Evolutionary conservation across 2,329 filamentous ascomycete species (phyloP).

Genomic region (Neopestalotiopsis sp.): DNA sequence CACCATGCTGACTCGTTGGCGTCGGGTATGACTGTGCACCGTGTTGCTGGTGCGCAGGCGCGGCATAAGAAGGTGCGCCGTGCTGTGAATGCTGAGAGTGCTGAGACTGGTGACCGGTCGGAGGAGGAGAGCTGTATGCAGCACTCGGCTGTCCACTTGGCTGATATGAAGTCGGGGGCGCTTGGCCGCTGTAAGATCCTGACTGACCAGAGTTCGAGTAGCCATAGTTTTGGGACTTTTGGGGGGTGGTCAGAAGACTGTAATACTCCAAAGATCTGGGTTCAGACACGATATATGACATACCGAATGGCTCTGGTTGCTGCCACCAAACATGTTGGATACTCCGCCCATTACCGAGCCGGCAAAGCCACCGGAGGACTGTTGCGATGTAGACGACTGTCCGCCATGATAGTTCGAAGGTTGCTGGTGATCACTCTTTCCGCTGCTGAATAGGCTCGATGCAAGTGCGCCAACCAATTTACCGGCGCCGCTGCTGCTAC

Average conservation of each 20-base stretch:
- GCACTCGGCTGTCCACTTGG: slow-evolving; percentile 37
- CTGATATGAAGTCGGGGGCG: slow-evolving; percentile 68
- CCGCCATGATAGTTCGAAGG: slow-evolving; percentile 56
- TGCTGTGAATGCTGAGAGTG: slow-evolving; percentile 29
- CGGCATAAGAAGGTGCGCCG: slow-evolving; percentile 28
- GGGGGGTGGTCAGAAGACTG: slow-evolving; percentile 25
- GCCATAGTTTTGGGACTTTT: slow-evolving; percentile 63
- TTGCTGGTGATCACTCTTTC: slow-evolving; percentile 50
- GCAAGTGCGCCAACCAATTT: slow-evolving; percentile 64
- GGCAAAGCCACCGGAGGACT: slow-evolving; percentile 54
- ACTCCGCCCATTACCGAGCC: slow-evolving; percentile 62
- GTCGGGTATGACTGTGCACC: slow-evolving; percentile 36
- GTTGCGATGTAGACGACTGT: slow-evolving; percentile 45
- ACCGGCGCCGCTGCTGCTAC: slow-evolving; percentile 43
- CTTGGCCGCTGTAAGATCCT: slow-evolving; percentile 65
- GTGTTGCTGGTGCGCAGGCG: slow-evolving; percentile 31
- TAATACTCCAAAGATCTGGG: background rate
- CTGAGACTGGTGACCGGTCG: slow-evolving; percentile 32
- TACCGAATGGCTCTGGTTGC: slow-evolving; percentile 45
- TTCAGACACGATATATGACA: slow-evolving; percentile 26
- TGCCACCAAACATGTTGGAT: slow-evolving; percentile 57
- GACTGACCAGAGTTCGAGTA: slow-evolving; percentile 63
- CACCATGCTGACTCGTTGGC: slow-evolving; percentile 34
- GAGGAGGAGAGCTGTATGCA: slow-evolving; percentile 36
- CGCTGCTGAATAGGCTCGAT: slow-evolving; percentile 55